Evolutionary conservation across 1,284 basidiomycete genomes (phyloP), one percentile per base, ranked within the genome.

Genomic region (Ustilago esculenta): DNA sequence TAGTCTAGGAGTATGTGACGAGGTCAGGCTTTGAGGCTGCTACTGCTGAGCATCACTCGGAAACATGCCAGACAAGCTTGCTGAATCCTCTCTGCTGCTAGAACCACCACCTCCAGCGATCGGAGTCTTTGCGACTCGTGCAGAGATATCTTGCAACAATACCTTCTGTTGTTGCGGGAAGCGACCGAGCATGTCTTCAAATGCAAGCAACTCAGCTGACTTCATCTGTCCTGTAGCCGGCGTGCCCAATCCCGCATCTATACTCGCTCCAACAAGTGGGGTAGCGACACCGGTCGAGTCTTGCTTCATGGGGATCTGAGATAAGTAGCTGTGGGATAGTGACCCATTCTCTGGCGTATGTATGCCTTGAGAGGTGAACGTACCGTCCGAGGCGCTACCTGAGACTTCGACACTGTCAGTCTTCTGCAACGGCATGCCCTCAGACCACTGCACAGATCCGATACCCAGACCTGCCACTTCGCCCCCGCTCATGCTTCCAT

Each of bases 111-210:
- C 21, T 32, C 41, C 39, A 29, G 27, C 18, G 5, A 48, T 24
- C 3, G 54, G 53, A 23, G 49, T 57, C 40, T 46, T 58, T n/a
- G 43, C 51, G 5, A 54, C 59, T 4, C 66, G 45, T 2, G 66
- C 59, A 9, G 59, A 51, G 21, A 69, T 69, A 23, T 59, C 59
- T 34, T 63, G 59, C 40, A 69, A 27, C 46, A 69, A 9, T 9
- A 33, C 51, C 37, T 64, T 69, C 49, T 69, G 54, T 40, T 59
- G 54, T 23, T 63, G 66, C 3, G 53, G 58, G 18, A 69, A 69
- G 12, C 37, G 43, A 23, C 66, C 66, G 35, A 69, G 43, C 66
- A 69, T 63, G n/a, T 53, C 59, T 40, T 59, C 59, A 23, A 69
- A 54, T 3, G 66, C 66, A 23, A 57, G 20, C 29, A 63, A 14